Evolutionary conservation across 805 yeast genomes (phyloP).

Genomic region (Huiozyma naganishii): DNA sequence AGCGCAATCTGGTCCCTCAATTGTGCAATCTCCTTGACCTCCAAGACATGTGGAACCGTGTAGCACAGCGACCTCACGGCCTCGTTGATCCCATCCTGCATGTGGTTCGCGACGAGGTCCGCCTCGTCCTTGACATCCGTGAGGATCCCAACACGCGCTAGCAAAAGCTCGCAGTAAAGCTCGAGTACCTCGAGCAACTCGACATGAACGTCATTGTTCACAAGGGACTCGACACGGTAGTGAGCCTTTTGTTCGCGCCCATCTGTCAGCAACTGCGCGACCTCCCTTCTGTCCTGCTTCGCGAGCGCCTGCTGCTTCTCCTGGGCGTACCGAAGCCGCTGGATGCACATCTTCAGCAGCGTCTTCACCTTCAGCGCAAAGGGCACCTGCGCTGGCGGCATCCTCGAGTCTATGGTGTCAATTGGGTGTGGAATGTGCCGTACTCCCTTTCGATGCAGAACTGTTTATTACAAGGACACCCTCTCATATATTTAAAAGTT

Average conservation of each 20-base stretch:
- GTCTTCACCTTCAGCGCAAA: constrained; percentile 21
- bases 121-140: constrained; percentile 32
- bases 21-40: constrained; percentile 56
- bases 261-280: constrained; percentile 55
- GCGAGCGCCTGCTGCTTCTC: constrained; percentile 65
- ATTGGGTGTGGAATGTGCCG: too few species aligned
- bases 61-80: constrained; percentile 50
- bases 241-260: constrained; percentile 77
- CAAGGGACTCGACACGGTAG: constrained; percentile 74
- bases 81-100: constrained; percentile 46
- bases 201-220: constrained; percentile 69
- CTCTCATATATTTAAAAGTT: too few species aligned
- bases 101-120: constrained; percentile 21
- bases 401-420: too few species aligned
- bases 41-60: constrained; percentile 41
- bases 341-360: constrained; percentile 51
- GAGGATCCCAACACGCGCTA: constrained; percentile 62
- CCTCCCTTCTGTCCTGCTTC: constrained; percentile 59
- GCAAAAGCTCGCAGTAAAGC: constrained; percentile 67
- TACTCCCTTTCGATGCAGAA: too few species aligned
- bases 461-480: too few species aligned
- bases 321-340: constrained; percentile 59
- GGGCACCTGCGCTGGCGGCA: background rate
- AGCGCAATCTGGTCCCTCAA: constrained; percentile 51
- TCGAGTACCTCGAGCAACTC: constrained; percentile 74